Percentiles rank a stretch among this genome's conserved stretches.
phyloP scores from a whole-genome alignment of 2,329 filamentous ascomycete species.

The Penicillium brasilianum region DNA sequence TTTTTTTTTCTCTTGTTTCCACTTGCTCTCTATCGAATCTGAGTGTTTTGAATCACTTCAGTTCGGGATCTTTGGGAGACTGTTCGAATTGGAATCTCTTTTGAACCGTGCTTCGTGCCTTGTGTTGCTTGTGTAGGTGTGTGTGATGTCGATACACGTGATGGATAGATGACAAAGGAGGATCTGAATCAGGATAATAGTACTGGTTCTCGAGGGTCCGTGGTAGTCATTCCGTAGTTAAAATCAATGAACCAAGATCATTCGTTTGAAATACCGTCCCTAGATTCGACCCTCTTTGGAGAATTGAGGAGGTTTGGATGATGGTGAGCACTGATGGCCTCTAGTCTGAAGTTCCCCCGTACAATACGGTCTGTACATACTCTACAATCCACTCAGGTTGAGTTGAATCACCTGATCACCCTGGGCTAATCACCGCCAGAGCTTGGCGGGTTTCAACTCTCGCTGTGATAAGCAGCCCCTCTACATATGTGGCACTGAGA shows the following conservation, averaged over 20 bases:
- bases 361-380: neutral
- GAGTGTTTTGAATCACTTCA: constrained; percentile 6
- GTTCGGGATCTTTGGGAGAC: constrained; percentile 10
- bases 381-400: no score
- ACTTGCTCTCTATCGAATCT: constrained; percentile 5
- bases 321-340: no score
- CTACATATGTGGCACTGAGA: neutral
- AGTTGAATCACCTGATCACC: neutral
- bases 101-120: constrained; percentile 14
- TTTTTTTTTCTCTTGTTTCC: constrained; percentile 17
- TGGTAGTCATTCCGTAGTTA: neutral
- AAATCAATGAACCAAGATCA: neutral
- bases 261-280: neutral
- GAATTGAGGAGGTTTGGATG: no score
- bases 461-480: neutral
- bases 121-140: constrained; percentile 2
- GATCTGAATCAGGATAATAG: neutral
- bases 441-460: neutral
- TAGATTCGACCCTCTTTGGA: no score
- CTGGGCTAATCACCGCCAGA: neutral
- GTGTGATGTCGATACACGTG: neutral
- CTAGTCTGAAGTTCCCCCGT: neutral
- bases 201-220: neutral
- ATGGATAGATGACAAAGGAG: neutral
- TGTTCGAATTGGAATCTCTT: constrained; percentile 32